Conservation (phyloP, 768 basidiomycete species). For the Naganishia randhawae region DNA sequence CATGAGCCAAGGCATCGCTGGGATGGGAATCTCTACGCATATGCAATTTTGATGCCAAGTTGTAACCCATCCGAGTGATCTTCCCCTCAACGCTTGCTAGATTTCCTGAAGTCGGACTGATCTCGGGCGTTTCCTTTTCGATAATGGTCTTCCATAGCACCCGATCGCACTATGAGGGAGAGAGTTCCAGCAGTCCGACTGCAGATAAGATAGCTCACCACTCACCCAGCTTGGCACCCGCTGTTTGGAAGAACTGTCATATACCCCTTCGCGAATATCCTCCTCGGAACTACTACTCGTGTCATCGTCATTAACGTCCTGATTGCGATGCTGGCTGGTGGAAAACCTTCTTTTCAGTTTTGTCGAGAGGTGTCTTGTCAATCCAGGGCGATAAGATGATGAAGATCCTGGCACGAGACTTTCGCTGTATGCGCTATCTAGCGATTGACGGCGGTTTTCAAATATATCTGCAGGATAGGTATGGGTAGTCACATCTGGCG, state of each 20-base stretch:
- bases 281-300: constrained; percentile 29
- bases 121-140: constrained; percentile 18
- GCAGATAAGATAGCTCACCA: not conserved
- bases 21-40: not conserved
- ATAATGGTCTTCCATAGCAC: constrained; percentile 48
- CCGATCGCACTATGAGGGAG: constrained; percentile 46
- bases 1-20: not conserved
- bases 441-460: constrained; percentile 6
- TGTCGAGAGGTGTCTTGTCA: constrained; percentile 23
- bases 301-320: constrained; percentile 19
- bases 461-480: constrained; percentile 10
- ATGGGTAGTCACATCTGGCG: constrained; percentile 7
- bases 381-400: constrained; percentile 9
- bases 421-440: constrained; percentile 29
- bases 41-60: constrained; percentile 3
- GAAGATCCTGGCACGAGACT: constrained; percentile 19
- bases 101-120: constrained; percentile 1
- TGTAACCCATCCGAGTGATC: constrained; percentile 15
- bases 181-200: not conserved
- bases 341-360: constrained; percentile 26
- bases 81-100: not conserved
- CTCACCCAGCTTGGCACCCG: constrained; percentile 51
- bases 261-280: constrained; percentile 46
- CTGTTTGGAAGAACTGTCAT: constrained; percentile 50
- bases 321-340: not conserved